A percentile compares a stretch with the other conserved stretches of the same genome.
Evolutionary conservation across 208 protist genomes (phyloP).

Genomic region (Acanthamoeba castellanii): DNA sequence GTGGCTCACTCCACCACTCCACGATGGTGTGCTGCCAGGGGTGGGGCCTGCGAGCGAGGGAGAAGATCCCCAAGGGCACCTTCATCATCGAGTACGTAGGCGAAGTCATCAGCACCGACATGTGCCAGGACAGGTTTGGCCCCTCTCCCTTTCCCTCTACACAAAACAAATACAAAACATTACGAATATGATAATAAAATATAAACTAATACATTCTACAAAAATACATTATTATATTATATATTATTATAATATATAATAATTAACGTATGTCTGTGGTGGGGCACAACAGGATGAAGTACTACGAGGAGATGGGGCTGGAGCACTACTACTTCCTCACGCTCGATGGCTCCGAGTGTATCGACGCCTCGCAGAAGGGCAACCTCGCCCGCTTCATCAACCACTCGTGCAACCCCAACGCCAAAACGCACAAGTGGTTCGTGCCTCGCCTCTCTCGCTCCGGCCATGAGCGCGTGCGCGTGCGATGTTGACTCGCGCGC

Average conservation of each 20-base stretch:
- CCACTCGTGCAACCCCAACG: constrained; percentile 87
- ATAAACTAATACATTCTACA: no score
- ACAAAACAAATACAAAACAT: background rate
- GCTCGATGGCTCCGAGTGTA: constrained; percentile 87
- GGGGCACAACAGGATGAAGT: constrained; percentile 85
- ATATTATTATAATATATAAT: no score
- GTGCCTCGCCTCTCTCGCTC: constrained; percentile 66
- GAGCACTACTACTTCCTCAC: constrained; percentile 90
- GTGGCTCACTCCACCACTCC: constrained; percentile 56
- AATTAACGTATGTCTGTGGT: no score
- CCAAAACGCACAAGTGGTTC: background rate
- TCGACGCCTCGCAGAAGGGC: constrained; percentile 92
- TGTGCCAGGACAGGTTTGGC: background rate
- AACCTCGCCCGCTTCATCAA: constrained; percentile 93
- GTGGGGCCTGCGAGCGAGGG: constrained; percentile 89
- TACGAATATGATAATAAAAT: constrained; percentile 87
- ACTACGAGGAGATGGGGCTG: constrained; percentile 87
- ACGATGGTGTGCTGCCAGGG: constrained; percentile 83
- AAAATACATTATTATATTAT: no score
- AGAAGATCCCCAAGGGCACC: constrained; percentile 85
- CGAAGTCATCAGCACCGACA: constrained; percentile 33
- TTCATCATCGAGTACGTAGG: constrained; percentile 90
- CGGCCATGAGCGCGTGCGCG: constrained; percentile 69
- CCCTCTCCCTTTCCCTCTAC: no score
- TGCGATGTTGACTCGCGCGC: constrained; percentile 90